A percentile compares a stretch with the other conserved stretches of the same genome.
Conservation (phyloP, 163 green algal genomes). For the Coccomyxa subellipsoidea region DNA sequence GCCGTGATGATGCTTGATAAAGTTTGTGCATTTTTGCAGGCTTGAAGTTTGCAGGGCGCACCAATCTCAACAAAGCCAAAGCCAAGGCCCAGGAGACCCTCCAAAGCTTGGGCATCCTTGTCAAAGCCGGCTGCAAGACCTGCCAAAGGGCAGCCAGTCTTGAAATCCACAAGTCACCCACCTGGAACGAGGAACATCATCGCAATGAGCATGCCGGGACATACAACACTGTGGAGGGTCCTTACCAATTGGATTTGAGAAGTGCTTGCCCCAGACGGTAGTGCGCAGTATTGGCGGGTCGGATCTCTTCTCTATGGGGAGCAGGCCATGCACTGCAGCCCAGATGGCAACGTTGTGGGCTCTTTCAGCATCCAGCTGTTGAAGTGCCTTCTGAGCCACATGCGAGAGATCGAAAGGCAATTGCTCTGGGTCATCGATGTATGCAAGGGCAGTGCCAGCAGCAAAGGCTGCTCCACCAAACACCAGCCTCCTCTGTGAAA, state of each 20-base stretch:
- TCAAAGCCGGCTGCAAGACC: conserved; percentile 96
- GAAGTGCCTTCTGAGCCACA: conserved; percentile 49
- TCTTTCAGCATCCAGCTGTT: conserved; percentile 75
- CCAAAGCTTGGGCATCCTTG: conserved; percentile 87
- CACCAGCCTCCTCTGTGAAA: conserved; percentile 16
- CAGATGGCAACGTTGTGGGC: conserved; percentile 72
- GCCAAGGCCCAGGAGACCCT: conserved; percentile 78
- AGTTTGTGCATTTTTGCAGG: too few relatives aligned
- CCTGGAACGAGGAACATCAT: too few relatives aligned
- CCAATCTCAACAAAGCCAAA: conserved; percentile 98
- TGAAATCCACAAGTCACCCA: too few relatives aligned
- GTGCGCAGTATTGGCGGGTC: conserved; percentile 64
- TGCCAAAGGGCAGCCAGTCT: conserved; percentile 27
- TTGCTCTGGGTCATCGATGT: conserved; percentile 31
- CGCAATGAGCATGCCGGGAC: background rate
- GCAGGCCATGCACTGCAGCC: conserved; percentile 58
- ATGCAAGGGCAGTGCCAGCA: conserved; percentile 25
- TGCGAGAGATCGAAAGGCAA: conserved; percentile 45
- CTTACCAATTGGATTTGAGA: conserved; percentile 89
- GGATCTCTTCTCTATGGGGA: conserved; percentile 68
- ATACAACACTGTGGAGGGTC: background rate
- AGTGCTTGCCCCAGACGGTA: conserved; percentile 74
- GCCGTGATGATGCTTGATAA: too few relatives aligned
- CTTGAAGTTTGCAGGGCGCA: too few relatives aligned
- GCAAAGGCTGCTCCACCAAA: background rate